A percentile compares a stretch with the other conserved stretches of the same genome.
Conservation (phyloP, 2,329 filamentous ascomycete genomes). For the Madurella fahalii region DNA sequence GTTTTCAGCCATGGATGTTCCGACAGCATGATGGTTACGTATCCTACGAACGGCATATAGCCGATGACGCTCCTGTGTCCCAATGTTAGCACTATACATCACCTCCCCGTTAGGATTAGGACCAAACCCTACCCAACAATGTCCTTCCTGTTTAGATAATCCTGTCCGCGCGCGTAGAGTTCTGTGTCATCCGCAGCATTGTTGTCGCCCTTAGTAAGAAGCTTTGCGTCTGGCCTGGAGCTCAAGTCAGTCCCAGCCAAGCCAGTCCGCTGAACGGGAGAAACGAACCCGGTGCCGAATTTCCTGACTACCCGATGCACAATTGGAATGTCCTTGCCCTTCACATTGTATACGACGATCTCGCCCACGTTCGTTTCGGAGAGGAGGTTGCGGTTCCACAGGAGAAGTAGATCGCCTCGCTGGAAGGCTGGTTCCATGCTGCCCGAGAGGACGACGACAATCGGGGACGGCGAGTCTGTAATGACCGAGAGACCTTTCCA, state of each 20-base stretch:
- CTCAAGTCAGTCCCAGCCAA: constrained; percentile 5
- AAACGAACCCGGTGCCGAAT: constrained; percentile 54
- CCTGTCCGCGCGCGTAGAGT: constrained; percentile 77
- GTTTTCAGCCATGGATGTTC: constrained; percentile 98
- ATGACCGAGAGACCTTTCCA: constrained; percentile 84
- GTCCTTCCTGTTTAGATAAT: constrained; percentile 80
- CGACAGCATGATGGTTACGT: constrained; percentile 91
- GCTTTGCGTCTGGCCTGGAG: constrained; percentile 53
- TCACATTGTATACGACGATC: constrained; percentile 70
- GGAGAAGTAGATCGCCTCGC: constrained; percentile 68
- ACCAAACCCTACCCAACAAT: constrained; percentile 68
- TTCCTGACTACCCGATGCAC: constrained; percentile 86
- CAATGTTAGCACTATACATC: constrained; percentile 10
- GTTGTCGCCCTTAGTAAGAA: constrained; percentile 97
- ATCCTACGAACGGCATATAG: constrained; percentile 92
- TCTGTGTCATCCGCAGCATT: constrained; percentile 92
- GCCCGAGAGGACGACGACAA: constrained; percentile 80
- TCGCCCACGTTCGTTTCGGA: constrained; percentile 47
- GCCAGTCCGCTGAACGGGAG: not conserved
- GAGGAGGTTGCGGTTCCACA: constrained; percentile 69
- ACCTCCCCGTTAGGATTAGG: not conserved
- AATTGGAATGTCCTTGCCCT: constrained; percentile 94
- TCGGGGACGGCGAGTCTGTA: constrained; percentile 70
- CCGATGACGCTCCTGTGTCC: constrained; percentile 60
- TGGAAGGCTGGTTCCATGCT: constrained; percentile 82